A percentile compares a stretch with the other conserved stretches of the same genome.
These are phyloP conservation scores for Suhomyces yuchorum DNA, from an alignment of 1,139 yeast genomes.

Conservation along the genomic window DNA sequence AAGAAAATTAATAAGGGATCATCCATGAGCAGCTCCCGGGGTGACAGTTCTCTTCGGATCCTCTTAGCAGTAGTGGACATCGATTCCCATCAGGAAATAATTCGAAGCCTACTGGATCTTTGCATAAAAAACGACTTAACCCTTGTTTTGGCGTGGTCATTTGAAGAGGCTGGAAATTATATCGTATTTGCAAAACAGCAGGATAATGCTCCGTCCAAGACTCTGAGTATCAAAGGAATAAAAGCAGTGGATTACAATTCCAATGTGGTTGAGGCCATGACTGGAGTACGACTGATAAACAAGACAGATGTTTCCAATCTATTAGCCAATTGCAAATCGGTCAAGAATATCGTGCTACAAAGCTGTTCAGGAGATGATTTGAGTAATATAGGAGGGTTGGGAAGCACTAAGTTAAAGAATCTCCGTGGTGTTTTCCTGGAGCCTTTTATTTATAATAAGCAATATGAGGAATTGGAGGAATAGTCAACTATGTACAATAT, in stretches of 20 bases:
- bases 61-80: conserved; percentile 77
- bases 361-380: conserved; percentile 31
- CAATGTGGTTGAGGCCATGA: conserved; percentile 53
- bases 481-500: neutral
- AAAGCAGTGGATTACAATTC: conserved; percentile 43
- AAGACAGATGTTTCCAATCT: conserved; percentile 61
- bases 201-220: conserved; percentile 29
- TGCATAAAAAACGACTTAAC: conserved; percentile 74
- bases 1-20: conserved; percentile 36
- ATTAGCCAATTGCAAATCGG: conserved; percentile 53
- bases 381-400: conserved; percentile 53
- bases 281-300: conserved; percentile 56
- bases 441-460: conserved; percentile 53
- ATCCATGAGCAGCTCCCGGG: conserved; percentile 18
- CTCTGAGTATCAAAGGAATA: conserved; percentile 18
- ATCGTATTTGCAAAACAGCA: conserved; percentile 54
- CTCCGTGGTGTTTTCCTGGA: conserved; percentile 49
- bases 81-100: conserved; percentile 67
- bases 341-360: conserved; percentile 46
- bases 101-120: conserved; percentile 69
- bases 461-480: conserved; percentile 8
- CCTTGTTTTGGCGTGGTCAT: conserved; percentile 75
- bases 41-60: conserved; percentile 57
- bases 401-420: conserved; percentile 51
- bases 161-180: conserved; percentile 85